Conservation (phyloP, 2,329 filamentous ascomycete genomes). For the Exophiala lecanii-corni region DNA sequence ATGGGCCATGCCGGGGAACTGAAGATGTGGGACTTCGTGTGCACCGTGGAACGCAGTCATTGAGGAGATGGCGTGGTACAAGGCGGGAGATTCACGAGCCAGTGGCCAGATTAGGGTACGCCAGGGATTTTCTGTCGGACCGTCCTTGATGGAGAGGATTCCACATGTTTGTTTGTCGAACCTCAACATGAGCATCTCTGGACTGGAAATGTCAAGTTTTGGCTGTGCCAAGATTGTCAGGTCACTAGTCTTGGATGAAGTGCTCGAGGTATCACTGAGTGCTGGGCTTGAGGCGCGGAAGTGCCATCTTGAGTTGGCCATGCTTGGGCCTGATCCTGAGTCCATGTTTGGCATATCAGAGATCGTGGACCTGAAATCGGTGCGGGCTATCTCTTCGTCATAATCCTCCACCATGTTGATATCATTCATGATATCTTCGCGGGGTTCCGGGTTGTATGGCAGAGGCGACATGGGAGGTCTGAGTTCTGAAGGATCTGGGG, state of each 20-base stretch:
- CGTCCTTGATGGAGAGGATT: slow-evolving; percentile 67
- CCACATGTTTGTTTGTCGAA: slow-evolving; percentile 65
- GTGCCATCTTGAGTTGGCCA: slow-evolving; percentile 7
- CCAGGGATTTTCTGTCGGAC: slow-evolving; percentile 66
- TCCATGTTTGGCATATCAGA: slow-evolving; percentile 5
- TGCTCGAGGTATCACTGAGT: slow-evolving; percentile 31
- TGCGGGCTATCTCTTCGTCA: slow-evolving; percentile 54
- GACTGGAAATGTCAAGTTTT: slow-evolving; percentile 47
- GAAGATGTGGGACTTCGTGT: slow-evolving; percentile 49
- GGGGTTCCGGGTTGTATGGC: slow-evolving; percentile 24
- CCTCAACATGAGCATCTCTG: slow-evolving; percentile 58
- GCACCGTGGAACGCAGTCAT: slow-evolving; percentile 62
- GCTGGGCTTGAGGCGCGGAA: slow-evolving; percentile 31
- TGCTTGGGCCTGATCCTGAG: slow-evolving; percentile 2
- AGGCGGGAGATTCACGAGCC: slow-evolving; percentile 57
- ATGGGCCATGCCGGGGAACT: slow-evolving; percentile 62
- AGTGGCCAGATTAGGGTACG: slow-evolving; percentile 66
- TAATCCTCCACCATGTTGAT: slow-evolving; percentile 44
- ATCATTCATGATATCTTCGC: slow-evolving; percentile 25
- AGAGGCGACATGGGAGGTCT: slow-evolving; percentile 29
- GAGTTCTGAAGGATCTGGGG: slow-evolving; percentile 32
- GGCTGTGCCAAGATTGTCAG: slow-evolving; percentile 37
- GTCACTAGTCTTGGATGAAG: slow-evolving; percentile 28
- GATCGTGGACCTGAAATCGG: slow-evolving; percentile 13
- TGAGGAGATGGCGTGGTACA: slow-evolving; percentile 64